These are phyloP conservation scores for Simplicillium aogashimaense DNA, from an alignment of 2,329 filamentous ascomycete genomes.

Conservation along the genomic window DNA sequence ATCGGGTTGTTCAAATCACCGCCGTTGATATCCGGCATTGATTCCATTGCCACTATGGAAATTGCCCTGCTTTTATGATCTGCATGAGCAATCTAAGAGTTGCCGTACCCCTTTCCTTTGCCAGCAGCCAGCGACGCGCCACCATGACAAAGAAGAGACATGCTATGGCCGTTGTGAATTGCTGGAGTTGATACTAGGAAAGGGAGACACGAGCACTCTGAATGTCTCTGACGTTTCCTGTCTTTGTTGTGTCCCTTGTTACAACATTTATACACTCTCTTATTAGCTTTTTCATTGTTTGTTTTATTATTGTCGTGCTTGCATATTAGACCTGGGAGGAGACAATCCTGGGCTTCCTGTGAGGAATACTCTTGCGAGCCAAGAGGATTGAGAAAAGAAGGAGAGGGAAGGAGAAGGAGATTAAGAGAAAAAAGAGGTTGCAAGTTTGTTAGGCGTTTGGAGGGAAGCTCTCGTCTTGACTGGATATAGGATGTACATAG, in stretches of 20 bases:
- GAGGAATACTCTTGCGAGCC: too few species aligned
- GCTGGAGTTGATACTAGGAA: not conserved
- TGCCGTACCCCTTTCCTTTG: conserved; percentile 13
- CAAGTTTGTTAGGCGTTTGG: not conserved
- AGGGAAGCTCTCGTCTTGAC: not conserved
- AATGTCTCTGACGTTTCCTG: too few species aligned
- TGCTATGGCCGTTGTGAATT: conserved; percentile 1
- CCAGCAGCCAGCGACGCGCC: conserved; percentile 4
- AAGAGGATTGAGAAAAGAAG: too few species aligned
- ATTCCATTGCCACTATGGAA: conserved; percentile 2
- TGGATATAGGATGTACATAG: not conserved
- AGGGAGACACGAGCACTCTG: too few species aligned
- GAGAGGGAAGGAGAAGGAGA: not conserved
- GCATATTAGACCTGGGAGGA: conserved; percentile 2
- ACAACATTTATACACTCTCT: too few species aligned
- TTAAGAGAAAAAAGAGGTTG: not conserved
- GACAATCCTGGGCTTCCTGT: too few species aligned
- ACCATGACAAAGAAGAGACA: not conserved
- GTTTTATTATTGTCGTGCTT: conserved; percentile 1
- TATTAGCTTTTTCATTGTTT: too few species aligned
- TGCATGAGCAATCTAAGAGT: conserved; percentile 40
- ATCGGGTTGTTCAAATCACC: conserved; percentile 15
- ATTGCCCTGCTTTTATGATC: conserved; percentile 29
- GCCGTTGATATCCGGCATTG: conserved; percentile 24
- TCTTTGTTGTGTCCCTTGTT: too few species aligned